Evolutionary conservation across 129 eudicot species (phyloP), one percentile per base, ranked within the genome.

Genomic region (Arctium minus): DNA sequence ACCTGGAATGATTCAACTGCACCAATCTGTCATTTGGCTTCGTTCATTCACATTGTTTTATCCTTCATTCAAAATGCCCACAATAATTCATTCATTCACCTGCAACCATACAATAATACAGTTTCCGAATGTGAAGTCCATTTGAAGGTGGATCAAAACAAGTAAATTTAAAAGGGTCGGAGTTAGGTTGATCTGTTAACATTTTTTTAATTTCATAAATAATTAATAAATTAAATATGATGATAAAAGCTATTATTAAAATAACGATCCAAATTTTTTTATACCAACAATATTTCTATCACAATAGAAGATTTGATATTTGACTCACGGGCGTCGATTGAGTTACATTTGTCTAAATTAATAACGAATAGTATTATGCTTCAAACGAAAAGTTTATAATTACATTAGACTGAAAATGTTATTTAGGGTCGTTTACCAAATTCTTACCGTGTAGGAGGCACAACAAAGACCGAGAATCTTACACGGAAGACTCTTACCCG

Each of bases 21-120:
- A n/a, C 70, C 50, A 83, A 78, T 72, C 71, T 53, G 81, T 74
- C 50, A 67, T 44, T 81, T 86, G 86, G 80, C 86, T 77, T 86
- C 76, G 72, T 71, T 81, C 79, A 80, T 56, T 22, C 74, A 56
- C 33, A 50, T 40, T 38, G 56, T 8, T 29, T 79, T 27, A 50
- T 48, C 76, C 22, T 2, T 76, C 70, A 73, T 37, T 81, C 53
- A 18, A 77, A 77, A n/a, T 38, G 8, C 29, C 68, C 39, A 37
- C 74, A 64, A 62, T 18, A 38, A 32, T 50, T 60, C 8, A 8
- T 69, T 69, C 72, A 76, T 27, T 70, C 38, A n/a, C 74, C 83
- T 72, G 79, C 75, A 78, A 40, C 62, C 13, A 17, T 75, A 30
- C 70, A 29, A 76, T 76, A 29, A 29, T 7, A 17, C 17, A 5